Evolutionary conservation across 768 basidiomycete genomes (phyloP).

Genomic region (Boletus vinaceobasis): DNA sequence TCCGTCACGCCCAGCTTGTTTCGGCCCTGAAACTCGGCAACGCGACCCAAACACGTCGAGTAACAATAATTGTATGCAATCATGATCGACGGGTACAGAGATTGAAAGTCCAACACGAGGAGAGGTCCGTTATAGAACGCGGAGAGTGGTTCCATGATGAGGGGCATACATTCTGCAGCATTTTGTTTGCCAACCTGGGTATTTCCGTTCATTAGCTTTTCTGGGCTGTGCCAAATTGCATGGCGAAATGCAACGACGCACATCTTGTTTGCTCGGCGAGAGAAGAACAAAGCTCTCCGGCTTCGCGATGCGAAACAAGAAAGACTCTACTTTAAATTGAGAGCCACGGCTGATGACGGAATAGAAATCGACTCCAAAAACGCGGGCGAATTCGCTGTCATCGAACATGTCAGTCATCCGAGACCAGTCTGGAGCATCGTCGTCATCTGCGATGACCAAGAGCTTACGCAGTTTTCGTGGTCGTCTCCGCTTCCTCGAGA

Average conservation of each 20-base stretch:
- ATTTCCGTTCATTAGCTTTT: not conserved
- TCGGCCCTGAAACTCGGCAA: slow-evolving; percentile 80
- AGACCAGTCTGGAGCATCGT: not conserved
- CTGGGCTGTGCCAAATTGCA: not conserved
- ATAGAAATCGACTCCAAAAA: slow-evolving; percentile 96
- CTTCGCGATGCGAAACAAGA: slow-evolving; percentile 96
- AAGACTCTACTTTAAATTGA: slow-evolving; percentile 98
- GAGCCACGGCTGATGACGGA: slow-evolving; percentile 94
- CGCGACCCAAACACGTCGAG: slow-evolving; percentile 91
- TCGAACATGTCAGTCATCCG: not conserved
- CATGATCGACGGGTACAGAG: slow-evolving; percentile 96
- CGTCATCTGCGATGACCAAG: not conserved
- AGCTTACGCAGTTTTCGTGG: slow-evolving; percentile 86
- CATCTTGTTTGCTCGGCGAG: slow-evolving; percentile 86
- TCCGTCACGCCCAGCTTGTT: slow-evolving; percentile 87
- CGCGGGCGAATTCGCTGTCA: slow-evolving; percentile 91
- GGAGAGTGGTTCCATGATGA: slow-evolving; percentile 92
- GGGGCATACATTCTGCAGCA: slow-evolving; percentile 92
- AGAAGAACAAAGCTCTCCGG: slow-evolving; percentile 90
- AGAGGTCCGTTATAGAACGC: slow-evolving; percentile 92
- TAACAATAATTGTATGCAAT: slow-evolving; percentile 98
- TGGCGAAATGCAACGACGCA: slow-evolving; percentile 32
- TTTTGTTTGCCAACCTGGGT: slow-evolving; percentile 90
- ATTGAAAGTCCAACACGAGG: slow-evolving; percentile 93
- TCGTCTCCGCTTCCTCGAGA: slow-evolving; percentile 73